phyloP scores from a whole-genome alignment of 2,329 filamentous ascomycete species.

The Epichloe elymi region DNA sequence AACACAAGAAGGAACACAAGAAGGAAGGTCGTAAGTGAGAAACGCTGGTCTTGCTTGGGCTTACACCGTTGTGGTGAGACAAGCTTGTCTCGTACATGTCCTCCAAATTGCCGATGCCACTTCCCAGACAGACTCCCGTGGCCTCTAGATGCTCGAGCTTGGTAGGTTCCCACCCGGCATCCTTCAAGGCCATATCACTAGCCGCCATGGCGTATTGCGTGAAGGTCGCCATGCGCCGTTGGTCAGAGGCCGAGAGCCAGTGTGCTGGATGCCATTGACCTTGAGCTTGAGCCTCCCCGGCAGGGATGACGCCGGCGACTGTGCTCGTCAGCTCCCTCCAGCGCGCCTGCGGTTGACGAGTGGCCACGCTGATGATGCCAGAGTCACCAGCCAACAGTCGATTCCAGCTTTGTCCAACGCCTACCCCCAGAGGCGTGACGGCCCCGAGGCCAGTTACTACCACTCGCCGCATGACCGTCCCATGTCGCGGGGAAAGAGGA shows the following conservation, averaged over 20 bases:
- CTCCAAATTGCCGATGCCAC: conserved; percentile 87
- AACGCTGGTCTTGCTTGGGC: conserved; percentile 12
- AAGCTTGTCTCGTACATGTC: conserved; percentile 79
- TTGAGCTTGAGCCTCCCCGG: conserved; percentile 20
- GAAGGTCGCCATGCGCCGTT: conserved; percentile 78
- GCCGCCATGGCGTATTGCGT: conserved; percentile 85
- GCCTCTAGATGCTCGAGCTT: conserved; percentile 51
- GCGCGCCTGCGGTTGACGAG: conserved; percentile 37
- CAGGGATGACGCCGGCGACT: conserved; percentile 71
- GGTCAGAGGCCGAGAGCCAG: conserved; percentile 40
- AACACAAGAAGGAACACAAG: neutral
- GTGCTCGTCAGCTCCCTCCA: conserved; percentile 71
- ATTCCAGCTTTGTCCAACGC: conserved; percentile 64
- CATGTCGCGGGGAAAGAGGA: conserved; percentile 17
- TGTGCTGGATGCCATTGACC: conserved; percentile 38
- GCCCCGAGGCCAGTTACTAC: conserved; percentile 76
- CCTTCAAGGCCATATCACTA: conserved; percentile 69
- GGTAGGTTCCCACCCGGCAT: conserved; percentile 63
- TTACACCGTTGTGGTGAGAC: conserved; percentile 58
- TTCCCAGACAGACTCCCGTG: conserved; percentile 86
- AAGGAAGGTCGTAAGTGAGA: too few relatives aligned
- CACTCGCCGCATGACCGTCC: conserved; percentile 51
- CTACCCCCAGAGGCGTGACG: conserved; percentile 72
- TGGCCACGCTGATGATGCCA: conserved; percentile 62
- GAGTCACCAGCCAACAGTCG: conserved; percentile 68